A percentile compares a stretch with the other conserved stretches of the same genome.
phyloP scores from a whole-genome alignment of 2,329 filamentous ascomycete species.

The Phialocephala sp. region DNA sequence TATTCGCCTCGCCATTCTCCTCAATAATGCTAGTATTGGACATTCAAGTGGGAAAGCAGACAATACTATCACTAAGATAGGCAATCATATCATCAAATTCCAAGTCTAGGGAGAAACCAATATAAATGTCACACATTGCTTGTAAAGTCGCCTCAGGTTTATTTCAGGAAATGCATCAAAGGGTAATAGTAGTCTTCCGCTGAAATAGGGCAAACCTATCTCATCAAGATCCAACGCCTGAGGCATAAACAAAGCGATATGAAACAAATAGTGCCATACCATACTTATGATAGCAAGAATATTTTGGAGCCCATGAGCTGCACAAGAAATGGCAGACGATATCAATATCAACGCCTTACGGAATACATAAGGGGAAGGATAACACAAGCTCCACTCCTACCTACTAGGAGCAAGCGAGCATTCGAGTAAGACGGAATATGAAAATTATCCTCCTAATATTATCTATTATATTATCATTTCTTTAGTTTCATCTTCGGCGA shows the following conservation, averaged over 20 bases:
- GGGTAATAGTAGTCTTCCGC: not conserved
- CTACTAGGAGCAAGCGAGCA: not conserved
- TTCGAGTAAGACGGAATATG: not conserved
- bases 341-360: too few relatives aligned
- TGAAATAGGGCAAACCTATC: not conserved
- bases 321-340: too few relatives aligned
- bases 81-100: too few relatives aligned
- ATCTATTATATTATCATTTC: not conserved
- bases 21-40: too few relatives aligned
- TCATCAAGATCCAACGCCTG: not conserved
- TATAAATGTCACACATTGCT: too few relatives aligned
- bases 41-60: too few relatives aligned
- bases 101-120: too few relatives aligned
- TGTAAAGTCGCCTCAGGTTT: conserved; percentile 42
- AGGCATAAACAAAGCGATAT: not conserved
- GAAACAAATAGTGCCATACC: not conserved
- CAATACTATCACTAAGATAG: too few relatives aligned
- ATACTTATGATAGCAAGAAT: not conserved
- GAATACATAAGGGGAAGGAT: not conserved
- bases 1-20: too few relatives aligned
- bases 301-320: too few relatives aligned
- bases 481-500: not conserved
- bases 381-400: not conserved
- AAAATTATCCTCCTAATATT: not conserved
- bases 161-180: conserved; percentile 61